phyloP scores from a whole-genome alignment of 805 yeast genomes.

The Candida krabiensis region DNA sequence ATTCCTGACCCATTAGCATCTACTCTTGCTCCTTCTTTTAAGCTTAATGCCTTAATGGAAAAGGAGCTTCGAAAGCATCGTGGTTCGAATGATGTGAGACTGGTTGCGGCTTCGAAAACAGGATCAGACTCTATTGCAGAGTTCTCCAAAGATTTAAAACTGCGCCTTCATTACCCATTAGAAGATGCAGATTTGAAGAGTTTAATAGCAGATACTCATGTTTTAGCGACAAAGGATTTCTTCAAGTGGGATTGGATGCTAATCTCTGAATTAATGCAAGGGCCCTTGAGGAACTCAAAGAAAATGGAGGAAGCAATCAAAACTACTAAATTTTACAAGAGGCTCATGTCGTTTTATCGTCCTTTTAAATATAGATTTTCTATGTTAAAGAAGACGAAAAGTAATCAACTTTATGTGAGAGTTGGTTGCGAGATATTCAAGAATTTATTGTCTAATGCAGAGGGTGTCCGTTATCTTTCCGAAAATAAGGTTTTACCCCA shows the following conservation, averaged over 20 bases:
- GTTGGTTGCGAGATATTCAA: constrained; percentile 78
- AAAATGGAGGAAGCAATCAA: constrained; percentile 74
- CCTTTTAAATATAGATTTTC: constrained; percentile 88
- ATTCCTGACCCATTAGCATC: constrained; percentile 49
- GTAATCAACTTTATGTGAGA: constrained; percentile 56
- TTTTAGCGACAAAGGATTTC: constrained; percentile 75
- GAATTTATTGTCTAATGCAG: constrained; percentile 57
- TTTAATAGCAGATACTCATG: constrained; percentile 65
- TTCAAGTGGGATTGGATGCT: constrained; percentile 87
- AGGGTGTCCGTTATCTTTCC: constrained; percentile 64
- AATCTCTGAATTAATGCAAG: constrained; percentile 69
- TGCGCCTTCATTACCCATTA: constrained; percentile 21
- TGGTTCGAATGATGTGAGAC: constrained; percentile 4
- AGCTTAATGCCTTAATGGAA: constrained; percentile 29
- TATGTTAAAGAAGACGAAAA: constrained; percentile 46
- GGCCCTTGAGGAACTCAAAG: constrained; percentile 73
- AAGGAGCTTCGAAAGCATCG: constrained; percentile 29
- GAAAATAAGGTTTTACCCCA: constrained; percentile 84
- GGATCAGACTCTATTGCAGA: constrained; percentile 12
- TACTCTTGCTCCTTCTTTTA: constrained; percentile 24
- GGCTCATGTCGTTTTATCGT: constrained; percentile 81
- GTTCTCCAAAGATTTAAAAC: constrained; percentile 25
- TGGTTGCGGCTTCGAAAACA: no score
- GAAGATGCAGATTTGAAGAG: constrained; percentile 71
- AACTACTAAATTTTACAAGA: constrained; percentile 82